Evolutionary conservation across 192 early-diverging fungal genomes (phyloP).

Genomic region (Coemansia sp.): DNA sequence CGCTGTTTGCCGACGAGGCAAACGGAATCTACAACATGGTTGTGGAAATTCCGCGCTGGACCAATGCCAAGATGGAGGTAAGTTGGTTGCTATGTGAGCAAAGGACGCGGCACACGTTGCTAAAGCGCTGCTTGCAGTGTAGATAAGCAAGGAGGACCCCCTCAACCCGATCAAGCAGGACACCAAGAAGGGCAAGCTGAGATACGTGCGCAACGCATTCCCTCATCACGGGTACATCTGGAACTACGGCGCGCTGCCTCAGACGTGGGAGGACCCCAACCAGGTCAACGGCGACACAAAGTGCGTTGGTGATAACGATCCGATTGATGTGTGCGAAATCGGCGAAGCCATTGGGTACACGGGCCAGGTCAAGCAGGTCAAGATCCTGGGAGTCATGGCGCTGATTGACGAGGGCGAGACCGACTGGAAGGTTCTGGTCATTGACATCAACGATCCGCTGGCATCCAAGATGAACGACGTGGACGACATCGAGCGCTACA

Average conservation of each 20-base stretch:
- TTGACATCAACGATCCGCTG: slow-evolving; percentile 96
- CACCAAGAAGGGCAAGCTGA: slow-evolving; percentile 97
- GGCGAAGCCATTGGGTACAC: slow-evolving; percentile 88
- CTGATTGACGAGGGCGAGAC: slow-evolving; percentile 99
- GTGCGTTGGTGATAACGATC: slow-evolving; percentile 95
- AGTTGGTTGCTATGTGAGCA: neutral
- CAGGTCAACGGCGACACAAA: slow-evolving; percentile 89
- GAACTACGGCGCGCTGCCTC: slow-evolving; percentile 99
- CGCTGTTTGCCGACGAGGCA: slow-evolving; percentile 86
- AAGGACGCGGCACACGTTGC: neutral
- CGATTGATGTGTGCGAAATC: slow-evolving; percentile 97
- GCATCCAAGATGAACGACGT: slow-evolving; percentile 97
- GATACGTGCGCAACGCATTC: slow-evolving; percentile 98
- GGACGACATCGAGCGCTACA: slow-evolving; percentile 97
- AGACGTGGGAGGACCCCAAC: slow-evolving; percentile 99
- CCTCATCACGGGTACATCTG: slow-evolving; percentile 99
- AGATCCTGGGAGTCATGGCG: slow-evolving; percentile 97
- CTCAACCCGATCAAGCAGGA: slow-evolving; percentile 99
- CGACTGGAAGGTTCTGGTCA: slow-evolving; percentile 99
- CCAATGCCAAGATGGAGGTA: slow-evolving; percentile 95
- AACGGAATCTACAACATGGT: slow-evolving; percentile 97
- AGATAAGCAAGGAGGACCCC: slow-evolving; percentile 91
- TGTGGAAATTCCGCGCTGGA: slow-evolving; percentile 98
- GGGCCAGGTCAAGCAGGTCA: slow-evolving; percentile 99
- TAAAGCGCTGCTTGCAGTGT: neutral